A percentile compares a stretch with the other conserved stretches of the same genome.
phyloP scores from a whole-genome alignment of 495 filamentous ascomycete genomes.

The Penicillium robsamsonii region DNA sequence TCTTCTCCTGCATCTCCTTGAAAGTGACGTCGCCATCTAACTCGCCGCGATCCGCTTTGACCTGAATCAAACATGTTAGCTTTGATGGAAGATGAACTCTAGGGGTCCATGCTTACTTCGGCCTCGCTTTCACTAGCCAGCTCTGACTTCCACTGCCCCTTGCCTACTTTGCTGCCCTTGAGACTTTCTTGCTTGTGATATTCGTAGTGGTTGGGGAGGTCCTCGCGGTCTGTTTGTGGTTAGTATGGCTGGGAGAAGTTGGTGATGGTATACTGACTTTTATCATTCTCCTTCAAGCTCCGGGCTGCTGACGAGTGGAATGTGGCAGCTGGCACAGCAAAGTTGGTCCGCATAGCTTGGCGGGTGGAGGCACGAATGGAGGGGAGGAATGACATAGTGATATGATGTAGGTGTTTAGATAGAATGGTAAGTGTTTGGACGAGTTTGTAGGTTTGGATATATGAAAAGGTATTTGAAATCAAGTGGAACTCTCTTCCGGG shows the following conservation, averaged over 20 bases:
- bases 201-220: conserved; percentile 53
- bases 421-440: no score
- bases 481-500: background rate
- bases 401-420: background rate
- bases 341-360: conserved; percentile 20
- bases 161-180: conserved; percentile 67
- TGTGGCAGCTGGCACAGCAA: conserved; percentile 15
- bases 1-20: conserved; percentile 51
- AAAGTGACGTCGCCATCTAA: conserved; percentile 41
- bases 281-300: conserved; percentile 38
- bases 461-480: background rate
- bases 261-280: conserved; percentile 22
- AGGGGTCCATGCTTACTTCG: conserved; percentile 47
- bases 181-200: conserved; percentile 70
- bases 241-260: background rate
- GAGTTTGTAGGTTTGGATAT: background rate
- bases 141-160: conserved; percentile 77
- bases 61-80: conserved; percentile 32
- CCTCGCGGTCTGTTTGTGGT: conserved; percentile 37
- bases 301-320: conserved; percentile 34
- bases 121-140: conserved; percentile 80
- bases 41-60: conserved; percentile 65
- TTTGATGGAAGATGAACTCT: background rate
- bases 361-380: conserved; percentile 28
- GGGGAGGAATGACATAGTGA: conserved; percentile 35